Evolutionary conservation across 1,284 basidiomycete genomes (phyloP).

Genomic region (Butyriboletus appendiculatus): DNA sequence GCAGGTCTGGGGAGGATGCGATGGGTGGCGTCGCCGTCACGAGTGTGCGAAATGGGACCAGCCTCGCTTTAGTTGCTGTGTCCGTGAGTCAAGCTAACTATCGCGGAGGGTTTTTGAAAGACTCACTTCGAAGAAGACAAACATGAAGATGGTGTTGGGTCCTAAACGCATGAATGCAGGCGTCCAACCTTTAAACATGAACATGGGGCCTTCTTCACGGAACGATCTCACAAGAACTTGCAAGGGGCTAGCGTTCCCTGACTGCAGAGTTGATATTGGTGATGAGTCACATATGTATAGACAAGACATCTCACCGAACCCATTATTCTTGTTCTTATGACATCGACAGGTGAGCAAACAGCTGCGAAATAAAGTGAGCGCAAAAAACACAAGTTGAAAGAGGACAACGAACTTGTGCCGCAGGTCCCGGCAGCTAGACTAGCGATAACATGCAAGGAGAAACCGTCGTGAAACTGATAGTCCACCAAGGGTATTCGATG

Average conservation of each 20-base stretch:
- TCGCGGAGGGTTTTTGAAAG: not conserved
- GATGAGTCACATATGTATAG: not conserved
- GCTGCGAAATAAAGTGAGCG: constrained; percentile 44
- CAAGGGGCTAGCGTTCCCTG: constrained; percentile 47
- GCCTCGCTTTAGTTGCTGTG: constrained; percentile 65
- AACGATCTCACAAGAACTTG: constrained; percentile 59
- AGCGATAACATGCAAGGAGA: constrained; percentile 63
- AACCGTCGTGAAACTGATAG: constrained; percentile 70
- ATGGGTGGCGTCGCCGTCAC: not conserved
- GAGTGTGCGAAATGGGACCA: constrained; percentile 39
- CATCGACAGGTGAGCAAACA: constrained; percentile 88
- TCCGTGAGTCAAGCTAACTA: constrained; percentile 6
- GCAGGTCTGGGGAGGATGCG: not conserved
- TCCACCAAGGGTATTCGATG: constrained; percentile 57
- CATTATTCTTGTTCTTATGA: constrained; percentile 80
- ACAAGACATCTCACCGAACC: constrained; percentile 52
- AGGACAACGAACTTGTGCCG: constrained; percentile 68
- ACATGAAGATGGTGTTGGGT: constrained; percentile 82
- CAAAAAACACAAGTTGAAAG: not conserved
- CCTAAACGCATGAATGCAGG: constrained; percentile 84
- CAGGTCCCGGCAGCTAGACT: constrained; percentile 80
- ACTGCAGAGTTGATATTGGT: constrained; percentile 37
- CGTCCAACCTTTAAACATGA: constrained; percentile 90
- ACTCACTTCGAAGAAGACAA: constrained; percentile 80
- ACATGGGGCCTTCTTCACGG: constrained; percentile 74